phyloP scores from a whole-genome alignment of 2,329 filamentous ascomycete species.

The Aspergillus eucalypticola region DNA sequence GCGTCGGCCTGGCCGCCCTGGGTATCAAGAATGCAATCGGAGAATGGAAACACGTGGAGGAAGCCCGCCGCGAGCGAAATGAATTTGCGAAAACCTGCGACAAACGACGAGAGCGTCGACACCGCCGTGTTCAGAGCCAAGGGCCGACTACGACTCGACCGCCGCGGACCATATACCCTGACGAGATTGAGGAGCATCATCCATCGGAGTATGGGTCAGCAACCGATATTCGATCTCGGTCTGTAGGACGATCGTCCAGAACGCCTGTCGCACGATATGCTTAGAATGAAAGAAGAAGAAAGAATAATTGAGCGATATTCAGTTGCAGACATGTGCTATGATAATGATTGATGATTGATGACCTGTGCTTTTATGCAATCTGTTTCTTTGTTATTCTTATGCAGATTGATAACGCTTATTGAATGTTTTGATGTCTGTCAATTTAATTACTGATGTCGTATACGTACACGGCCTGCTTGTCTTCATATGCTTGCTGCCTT shows the following conservation, averaged over 20 bases:
- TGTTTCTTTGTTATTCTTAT: background rate
- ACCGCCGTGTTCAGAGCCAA: constrained; percentile 33
- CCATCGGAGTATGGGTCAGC: constrained; percentile 7
- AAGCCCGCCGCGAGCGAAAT: constrained; percentile 58
- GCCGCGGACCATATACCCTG: constrained; percentile 27
- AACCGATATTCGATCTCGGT: constrained; percentile 12
- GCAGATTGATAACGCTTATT: background rate
- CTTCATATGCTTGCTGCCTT: background rate
- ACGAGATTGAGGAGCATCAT: constrained; percentile 33
- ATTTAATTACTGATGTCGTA: background rate
- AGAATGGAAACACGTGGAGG: constrained; percentile 68
- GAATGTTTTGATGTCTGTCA: background rate
- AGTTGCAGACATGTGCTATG: background rate
- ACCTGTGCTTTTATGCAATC: background rate
- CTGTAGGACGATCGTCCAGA: constrained; percentile 9
- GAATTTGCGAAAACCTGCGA: constrained; percentile 55
- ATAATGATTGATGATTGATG: constrained; percentile 7
- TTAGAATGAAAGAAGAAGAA: background rate
- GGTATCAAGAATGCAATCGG: constrained; percentile 67
- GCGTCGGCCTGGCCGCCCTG: constrained; percentile 65
- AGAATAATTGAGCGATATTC: too few relatives aligned
- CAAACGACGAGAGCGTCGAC: constrained; percentile 48
- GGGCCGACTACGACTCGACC: constrained; percentile 8
- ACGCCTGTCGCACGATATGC: constrained; percentile 1
- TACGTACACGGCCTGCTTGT: background rate